A percentile compares a stretch with the other conserved stretches of the same genome.
phyloP scores from a whole-genome alignment of 1,139 yeast species.

The Ogataea hybrid region DNA sequence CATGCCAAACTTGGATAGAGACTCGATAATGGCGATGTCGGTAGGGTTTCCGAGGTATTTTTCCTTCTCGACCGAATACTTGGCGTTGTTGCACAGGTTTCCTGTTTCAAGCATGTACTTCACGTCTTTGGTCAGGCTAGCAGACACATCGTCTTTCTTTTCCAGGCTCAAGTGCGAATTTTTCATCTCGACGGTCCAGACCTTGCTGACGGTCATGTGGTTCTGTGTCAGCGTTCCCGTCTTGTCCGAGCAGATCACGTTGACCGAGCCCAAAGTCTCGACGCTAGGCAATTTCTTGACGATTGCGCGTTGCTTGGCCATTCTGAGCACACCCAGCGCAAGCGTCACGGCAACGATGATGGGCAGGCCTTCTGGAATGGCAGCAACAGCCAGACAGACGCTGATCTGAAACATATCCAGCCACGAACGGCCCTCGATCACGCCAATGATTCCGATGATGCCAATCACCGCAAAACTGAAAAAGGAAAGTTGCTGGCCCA shows the following conservation, averaged over 20 bases:
- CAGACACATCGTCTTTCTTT: slow-evolving; percentile 40
- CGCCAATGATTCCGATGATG: slow-evolving; percentile 79
- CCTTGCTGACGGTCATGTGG: slow-evolving; percentile 85
- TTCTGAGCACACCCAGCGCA: slow-evolving; percentile 90
- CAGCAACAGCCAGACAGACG: slow-evolving; percentile 95
- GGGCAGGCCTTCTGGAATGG: slow-evolving; percentile 97
- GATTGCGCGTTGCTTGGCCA: slow-evolving; percentile 92
- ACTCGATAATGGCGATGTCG: slow-evolving; percentile 84
- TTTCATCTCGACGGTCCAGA: slow-evolving; percentile 78
- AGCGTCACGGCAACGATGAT: slow-evolving; percentile 94
- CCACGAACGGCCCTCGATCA: slow-evolving; percentile 90
- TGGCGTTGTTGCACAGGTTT: slow-evolving; percentile 78
- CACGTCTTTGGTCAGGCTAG: slow-evolving; percentile 51
- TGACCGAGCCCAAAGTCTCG: slow-evolving; percentile 93
- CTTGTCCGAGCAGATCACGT: slow-evolving; percentile 92
- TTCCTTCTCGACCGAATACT: slow-evolving; percentile 65
- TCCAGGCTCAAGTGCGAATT: slow-evolving; percentile 52
- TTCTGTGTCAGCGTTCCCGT: slow-evolving; percentile 95
- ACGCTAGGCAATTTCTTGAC: slow-evolving; percentile 92
- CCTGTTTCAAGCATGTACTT: slow-evolving; percentile 62
- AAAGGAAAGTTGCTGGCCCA: slow-evolving; percentile 84
- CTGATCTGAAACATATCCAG: slow-evolving; percentile 96
- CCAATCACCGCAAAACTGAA: slow-evolving; percentile 86
- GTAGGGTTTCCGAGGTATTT: slow-evolving; percentile 89
- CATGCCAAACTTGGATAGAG: slow-evolving; percentile 65